Conservation (phyloP, 768 basidiomycete genomes). For the Brasilioporus rufonigricans region DNA sequence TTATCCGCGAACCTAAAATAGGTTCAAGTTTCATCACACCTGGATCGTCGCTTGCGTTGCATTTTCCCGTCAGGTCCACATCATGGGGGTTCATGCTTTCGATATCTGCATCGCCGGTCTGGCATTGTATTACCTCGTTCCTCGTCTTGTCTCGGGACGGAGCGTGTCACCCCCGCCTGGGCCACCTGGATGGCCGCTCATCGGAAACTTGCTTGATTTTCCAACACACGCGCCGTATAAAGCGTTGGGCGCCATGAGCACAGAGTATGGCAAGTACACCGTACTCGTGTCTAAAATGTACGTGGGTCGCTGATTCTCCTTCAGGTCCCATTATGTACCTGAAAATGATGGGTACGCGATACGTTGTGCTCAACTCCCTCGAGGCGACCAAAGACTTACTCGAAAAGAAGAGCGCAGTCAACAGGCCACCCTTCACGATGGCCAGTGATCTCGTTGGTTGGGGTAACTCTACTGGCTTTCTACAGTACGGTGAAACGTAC, state of each 20-base stretch:
- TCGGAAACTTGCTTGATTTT: constrained; percentile 58
- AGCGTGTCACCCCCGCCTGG: background rate
- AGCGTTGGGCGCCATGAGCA: constrained; percentile 40
- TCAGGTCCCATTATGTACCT: background rate
- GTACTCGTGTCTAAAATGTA: background rate
- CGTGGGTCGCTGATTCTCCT: background rate
- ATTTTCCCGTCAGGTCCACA: background rate
- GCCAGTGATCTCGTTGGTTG: too few relatives aligned
- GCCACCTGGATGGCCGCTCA: constrained; percentile 40
- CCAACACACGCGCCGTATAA: constrained; percentile 50
- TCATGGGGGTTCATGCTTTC: background rate
- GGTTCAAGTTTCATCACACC: background rate
- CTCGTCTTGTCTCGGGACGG: background rate
- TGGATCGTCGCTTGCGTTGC: background rate
- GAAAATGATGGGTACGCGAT: constrained; percentile 39
- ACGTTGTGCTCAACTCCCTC: constrained; percentile 48
- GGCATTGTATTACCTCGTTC: constrained; percentile 2
- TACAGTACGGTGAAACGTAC: constrained; percentile 10
- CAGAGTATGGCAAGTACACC: constrained; percentile 43
- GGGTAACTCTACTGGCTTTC: constrained; percentile 11
- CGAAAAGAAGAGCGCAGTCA: constrained; percentile 7
- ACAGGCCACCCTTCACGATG: constrained; percentile 11
- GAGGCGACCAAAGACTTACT: constrained; percentile 26
- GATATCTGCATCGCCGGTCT: constrained; percentile 12
- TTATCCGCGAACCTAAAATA: background rate